Evolutionary conservation across 2,329 filamentous ascomycete genomes (phyloP).

Genomic region (Tolypocladium amazonense): DNA sequence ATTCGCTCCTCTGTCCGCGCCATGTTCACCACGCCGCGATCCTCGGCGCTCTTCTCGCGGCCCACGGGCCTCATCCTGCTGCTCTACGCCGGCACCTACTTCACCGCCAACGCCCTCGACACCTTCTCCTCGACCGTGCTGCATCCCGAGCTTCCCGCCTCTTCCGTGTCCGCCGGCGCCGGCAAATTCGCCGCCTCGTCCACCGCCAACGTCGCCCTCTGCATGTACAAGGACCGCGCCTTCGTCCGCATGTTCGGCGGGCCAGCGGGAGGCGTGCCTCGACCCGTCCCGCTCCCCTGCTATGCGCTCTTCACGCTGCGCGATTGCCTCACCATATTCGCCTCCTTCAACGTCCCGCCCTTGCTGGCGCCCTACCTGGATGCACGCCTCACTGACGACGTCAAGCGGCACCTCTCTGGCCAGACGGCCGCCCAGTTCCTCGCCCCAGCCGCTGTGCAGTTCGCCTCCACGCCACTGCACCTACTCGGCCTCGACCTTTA

Average conservation of each 20-base stretch:
- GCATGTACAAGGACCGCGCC: conserved; percentile 81
- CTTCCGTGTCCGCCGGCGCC: conserved; percentile 59
- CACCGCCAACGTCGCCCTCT: conserved; percentile 72
- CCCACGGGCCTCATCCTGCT: conserved; percentile 60
- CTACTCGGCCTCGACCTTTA: conserved; percentile 79
- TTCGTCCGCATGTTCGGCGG: conserved; percentile 75
- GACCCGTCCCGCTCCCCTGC: conserved; percentile 55
- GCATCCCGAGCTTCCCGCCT: conserved; percentile 38
- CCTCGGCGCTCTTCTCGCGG: conserved; percentile 46
- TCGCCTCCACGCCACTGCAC: conserved; percentile 75
- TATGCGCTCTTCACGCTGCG: conserved; percentile 72
- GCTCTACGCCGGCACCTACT: conserved; percentile 82
- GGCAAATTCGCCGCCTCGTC: conserved; percentile 75
- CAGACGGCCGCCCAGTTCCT: conserved; percentile 65
- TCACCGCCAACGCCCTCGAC: conserved; percentile 81
- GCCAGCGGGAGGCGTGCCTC: conserved; percentile 34
- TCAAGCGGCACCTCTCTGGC: conserved; percentile 34
- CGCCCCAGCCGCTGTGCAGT: conserved; percentile 68
- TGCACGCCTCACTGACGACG: conserved; percentile 39
- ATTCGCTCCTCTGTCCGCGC: conserved; percentile 45
- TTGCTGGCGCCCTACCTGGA: conserved; percentile 62
- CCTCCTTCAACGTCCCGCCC: conserved; percentile 81
- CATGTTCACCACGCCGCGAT: conserved; percentile 49
- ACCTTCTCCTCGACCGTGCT: conserved; percentile 57
- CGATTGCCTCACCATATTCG: conserved; percentile 84